Evolutionary conservation across 176 grass and related monocot species (phyloP).

Genomic region (Triticum urartu): DNA sequence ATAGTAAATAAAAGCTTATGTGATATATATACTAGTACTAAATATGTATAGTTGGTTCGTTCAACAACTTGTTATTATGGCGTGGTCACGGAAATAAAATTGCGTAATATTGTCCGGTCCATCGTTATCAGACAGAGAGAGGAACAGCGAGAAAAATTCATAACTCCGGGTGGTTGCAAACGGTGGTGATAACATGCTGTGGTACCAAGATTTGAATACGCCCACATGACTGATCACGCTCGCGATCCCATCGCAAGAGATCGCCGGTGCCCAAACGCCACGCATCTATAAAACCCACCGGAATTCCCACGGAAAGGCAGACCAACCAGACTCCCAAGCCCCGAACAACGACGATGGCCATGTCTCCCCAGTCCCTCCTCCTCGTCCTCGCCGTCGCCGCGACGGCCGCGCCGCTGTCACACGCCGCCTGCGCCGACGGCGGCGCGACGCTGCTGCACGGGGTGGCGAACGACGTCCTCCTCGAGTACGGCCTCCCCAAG

Average conservation of each 20-base stretch:
- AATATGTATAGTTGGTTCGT: not conserved
- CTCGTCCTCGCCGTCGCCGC: not conserved
- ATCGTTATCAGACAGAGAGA: not conserved
- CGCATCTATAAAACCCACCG: not conserved
- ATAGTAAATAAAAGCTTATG: no score
- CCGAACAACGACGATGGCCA: conserved; percentile 10
- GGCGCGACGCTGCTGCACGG: not conserved
- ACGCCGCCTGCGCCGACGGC: not conserved
- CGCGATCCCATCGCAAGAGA: not conserved
- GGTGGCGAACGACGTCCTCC: conserved; percentile 55
- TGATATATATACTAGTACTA: no score
- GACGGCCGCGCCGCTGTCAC: not conserved
- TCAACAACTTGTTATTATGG: not conserved
- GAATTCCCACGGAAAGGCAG: not conserved
- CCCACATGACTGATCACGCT: not conserved
- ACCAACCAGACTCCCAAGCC: not conserved
- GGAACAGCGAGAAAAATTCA: not conserved
- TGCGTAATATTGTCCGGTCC: not conserved
- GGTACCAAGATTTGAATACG: not conserved
- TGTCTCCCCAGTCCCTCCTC: not conserved
- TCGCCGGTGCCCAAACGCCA: not conserved
- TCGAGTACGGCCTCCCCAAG: conserved; percentile 61
- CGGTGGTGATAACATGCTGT: not conserved
- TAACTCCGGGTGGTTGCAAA: not conserved
- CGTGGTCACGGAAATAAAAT: not conserved